Conservation (phyloP, 2,329 filamentous ascomycete species). For the Colletotrichum theobromicola region DNA sequence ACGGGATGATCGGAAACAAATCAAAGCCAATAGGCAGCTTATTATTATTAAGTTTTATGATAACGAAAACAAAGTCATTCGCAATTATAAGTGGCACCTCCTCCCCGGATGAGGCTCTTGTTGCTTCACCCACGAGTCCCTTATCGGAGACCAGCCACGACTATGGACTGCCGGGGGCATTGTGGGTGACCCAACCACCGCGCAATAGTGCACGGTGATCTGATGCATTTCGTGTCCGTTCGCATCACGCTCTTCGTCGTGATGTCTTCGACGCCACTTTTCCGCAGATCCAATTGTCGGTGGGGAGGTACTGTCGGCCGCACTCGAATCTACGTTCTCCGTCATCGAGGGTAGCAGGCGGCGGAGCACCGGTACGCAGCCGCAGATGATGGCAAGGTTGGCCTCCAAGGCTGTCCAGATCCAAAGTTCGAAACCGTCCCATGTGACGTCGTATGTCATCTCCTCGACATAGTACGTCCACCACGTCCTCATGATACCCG, state of each 20-base stretch:
- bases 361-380: slow-evolving; percentile 27
- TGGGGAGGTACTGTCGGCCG: neutral
- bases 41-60: neutral
- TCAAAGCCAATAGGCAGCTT: no score
- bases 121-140: neutral
- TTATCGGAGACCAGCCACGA: neutral
- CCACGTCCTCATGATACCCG: slow-evolving; percentile 40
- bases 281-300: neutral
- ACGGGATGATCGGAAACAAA: no score
- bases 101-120: neutral
- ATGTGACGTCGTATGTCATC: slow-evolving; percentile 43
- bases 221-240: neutral
- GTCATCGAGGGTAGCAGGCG: neutral
- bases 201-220: neutral
- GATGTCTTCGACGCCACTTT: neutral
- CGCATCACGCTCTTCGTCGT: neutral
- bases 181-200: neutral
- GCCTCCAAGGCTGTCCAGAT: slow-evolving; percentile 47
- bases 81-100: neutral
- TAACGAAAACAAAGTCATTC: neutral
- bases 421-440: slow-evolving; percentile 45
- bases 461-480: slow-evolving; percentile 34
- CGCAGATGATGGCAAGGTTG: slow-evolving; percentile 46
- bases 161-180: neutral
- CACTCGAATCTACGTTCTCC: neutral